Conservation (phyloP, 495 filamentous ascomycete genomes). For the Cryomyces minteri region DNA sequence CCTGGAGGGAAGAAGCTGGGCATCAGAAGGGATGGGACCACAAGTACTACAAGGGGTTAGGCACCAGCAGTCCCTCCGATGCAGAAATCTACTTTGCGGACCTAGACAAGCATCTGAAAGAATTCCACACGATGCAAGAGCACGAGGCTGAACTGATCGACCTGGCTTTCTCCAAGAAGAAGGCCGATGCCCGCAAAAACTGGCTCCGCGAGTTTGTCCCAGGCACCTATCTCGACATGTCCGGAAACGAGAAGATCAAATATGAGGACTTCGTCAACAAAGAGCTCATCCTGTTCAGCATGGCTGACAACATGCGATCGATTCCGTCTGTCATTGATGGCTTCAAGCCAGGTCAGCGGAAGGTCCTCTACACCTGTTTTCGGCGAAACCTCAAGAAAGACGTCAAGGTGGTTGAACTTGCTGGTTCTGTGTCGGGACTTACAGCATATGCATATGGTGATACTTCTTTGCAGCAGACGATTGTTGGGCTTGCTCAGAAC, state of each 20-base stretch:
- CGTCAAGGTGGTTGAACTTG: constrained; percentile 90
- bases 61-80: constrained; percentile 73
- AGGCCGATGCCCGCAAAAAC: constrained; percentile 92
- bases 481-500: constrained; percentile 82
- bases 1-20: constrained; percentile 61
- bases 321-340: constrained; percentile 94
- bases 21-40: constrained; percentile 73
- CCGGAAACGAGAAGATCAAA: constrained; percentile 42
- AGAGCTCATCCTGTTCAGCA: constrained; percentile 94
- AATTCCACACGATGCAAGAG: constrained; percentile 71
- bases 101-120: constrained; percentile 80
- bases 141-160: constrained; percentile 71
- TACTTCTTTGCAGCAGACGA: constrained; percentile 77
- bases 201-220: constrained; percentile 89
- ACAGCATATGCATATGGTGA: constrained; percentile 96
- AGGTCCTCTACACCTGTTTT: constrained; percentile 86
- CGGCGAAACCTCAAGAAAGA: constrained; percentile 83
- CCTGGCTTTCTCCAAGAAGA: constrained; percentile 95
- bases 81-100: constrained; percentile 90
- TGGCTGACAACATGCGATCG: constrained; percentile 94
- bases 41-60: constrained; percentile 99
- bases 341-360: constrained; percentile 92
- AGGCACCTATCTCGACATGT: constrained; percentile 83
- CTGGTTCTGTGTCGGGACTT: constrained; percentile 83
- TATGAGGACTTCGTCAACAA: constrained; percentile 95